Conservation (phyloP, 2,329 filamentous ascomycete species). For the Ceratocystis diversiconidia region DNA sequence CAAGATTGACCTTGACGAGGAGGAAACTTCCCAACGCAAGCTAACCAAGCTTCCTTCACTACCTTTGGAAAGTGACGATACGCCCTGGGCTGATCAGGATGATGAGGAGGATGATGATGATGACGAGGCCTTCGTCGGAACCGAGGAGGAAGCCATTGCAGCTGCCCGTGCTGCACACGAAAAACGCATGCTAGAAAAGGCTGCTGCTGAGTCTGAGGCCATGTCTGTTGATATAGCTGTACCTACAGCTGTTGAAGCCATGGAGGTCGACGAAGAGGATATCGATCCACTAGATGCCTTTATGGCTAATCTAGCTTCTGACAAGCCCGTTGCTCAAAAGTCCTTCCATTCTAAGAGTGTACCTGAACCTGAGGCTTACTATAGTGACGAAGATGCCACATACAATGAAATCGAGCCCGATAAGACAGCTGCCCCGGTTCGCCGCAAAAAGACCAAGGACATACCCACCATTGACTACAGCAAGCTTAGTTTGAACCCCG, state of each 20-base stretch:
- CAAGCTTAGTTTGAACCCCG: slow-evolving; percentile 71
- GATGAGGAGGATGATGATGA: slow-evolving; percentile 58
- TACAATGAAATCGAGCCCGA: slow-evolving; percentile 37
- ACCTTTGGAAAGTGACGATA: slow-evolving; percentile 49
- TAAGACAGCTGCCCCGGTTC: slow-evolving; percentile 39
- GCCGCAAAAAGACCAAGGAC: slow-evolving; percentile 77
- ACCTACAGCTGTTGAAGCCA: slow-evolving; percentile 28
- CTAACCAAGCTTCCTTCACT: slow-evolving; percentile 78
- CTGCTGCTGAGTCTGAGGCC: slow-evolving; percentile 19
- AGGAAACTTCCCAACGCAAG: slow-evolving; percentile 74
- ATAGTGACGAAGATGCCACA: slow-evolving; percentile 66
- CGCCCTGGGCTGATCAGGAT: slow-evolving; percentile 47
- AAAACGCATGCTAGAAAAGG: slow-evolving; percentile 46
- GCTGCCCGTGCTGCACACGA: slow-evolving; percentile 76
- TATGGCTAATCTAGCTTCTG: slow-evolving; percentile 58
- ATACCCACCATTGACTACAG: slow-evolving; percentile 76
- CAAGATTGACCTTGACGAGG: slow-evolving; percentile 74
- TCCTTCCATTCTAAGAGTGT: slow-evolving; percentile 31
- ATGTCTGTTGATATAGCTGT: slow-evolving; percentile 21
- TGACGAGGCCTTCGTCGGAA: slow-evolving; percentile 61
- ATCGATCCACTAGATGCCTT: slow-evolving; percentile 92
- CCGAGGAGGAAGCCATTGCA: slow-evolving; percentile 76
- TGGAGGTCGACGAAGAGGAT: slow-evolving; percentile 44
- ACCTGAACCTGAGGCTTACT: slow-evolving; percentile 69
- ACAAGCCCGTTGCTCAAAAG: slow-evolving; percentile 23